Base-by-base conservation (phyloP, 805 yeast genomes). In the Hanseniaspora guilliermondii region DNA sequence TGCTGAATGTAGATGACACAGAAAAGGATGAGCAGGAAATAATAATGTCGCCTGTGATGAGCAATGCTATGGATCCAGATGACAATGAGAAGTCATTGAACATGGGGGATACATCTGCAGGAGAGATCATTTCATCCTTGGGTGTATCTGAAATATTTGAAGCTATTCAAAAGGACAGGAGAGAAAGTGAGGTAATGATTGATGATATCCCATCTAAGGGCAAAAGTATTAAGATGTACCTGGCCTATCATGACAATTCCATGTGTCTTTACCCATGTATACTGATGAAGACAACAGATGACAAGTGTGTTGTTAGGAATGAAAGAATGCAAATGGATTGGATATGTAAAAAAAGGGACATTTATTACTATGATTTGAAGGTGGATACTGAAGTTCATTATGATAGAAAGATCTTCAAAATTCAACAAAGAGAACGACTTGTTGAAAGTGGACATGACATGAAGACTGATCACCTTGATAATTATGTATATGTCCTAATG, bases 41-140 rank as follows among this genome's bases (percentile, higher is more conserved):
- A n/a, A 49, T 49, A 16, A 33, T 49, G 39, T 49, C 53, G n/a
- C 53, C 53, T 8, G 53, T 39, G 12, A 33, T 35, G 32, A 49
- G 46, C 24, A 39, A 37, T 12, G 11, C 9, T 3, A 14, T 39
- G 0, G 53, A 49, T n/a, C 16, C 32, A 7, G 46, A 30, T 6
- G 35, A 25, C 1, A 17, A 6, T 2, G 46, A 25, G 3, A 25
- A 27, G 4, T 16, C 24, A 17, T 7, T 12, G 16, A n/a, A 11
- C 16, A n/a, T 36, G 39, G 21, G 27, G 16, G 27, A 39, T 22
- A 9, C 8, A 39, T 22, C 42, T 2, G 27, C 21, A 14, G 42
- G 27, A n/a, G 42, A 39, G 16, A 39, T 39, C 30, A 39, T 39
- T 5, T 39, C 42, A 6, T 39, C 42, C 1, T 6, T 39, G 27